phyloP scores from a whole-genome alignment of 768 basidiomycete genomes.

The Leccinum imitatum region DNA sequence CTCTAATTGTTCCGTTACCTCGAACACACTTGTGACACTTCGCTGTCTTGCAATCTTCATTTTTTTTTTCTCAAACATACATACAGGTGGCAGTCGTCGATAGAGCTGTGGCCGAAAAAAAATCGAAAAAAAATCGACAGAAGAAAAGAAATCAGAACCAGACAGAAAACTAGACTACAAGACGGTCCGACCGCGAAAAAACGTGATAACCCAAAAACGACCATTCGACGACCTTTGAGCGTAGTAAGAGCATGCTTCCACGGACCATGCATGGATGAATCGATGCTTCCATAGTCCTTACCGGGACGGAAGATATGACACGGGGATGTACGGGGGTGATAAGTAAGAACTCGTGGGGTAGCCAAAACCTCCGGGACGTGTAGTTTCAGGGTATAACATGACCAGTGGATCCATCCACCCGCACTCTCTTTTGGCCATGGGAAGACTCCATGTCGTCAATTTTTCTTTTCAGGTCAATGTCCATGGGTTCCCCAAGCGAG shows the following conservation, averaged over 20 bases:
- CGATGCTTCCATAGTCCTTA: constrained; percentile 30
- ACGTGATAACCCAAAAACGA: constrained; percentile 35
- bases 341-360: constrained; percentile 21
- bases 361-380: constrained; percentile 24
- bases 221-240: constrained; percentile 32
- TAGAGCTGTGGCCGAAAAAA: constrained; percentile 23
- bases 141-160: constrained; percentile 12
- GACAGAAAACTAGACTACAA: constrained; percentile 35
- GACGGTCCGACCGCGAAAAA: constrained; percentile 32
- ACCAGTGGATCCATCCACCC: constrained; percentile 53
- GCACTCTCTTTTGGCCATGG: constrained; percentile 70
- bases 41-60: constrained; percentile 13
- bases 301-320: constrained; percentile 26
- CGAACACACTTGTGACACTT: not conserved
- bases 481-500: constrained; percentile 44
- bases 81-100: constrained; percentile 28
- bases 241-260: constrained; percentile 29
- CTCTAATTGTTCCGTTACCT: not conserved
- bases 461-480: constrained; percentile 59
- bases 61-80: constrained; percentile 29
- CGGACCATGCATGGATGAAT: constrained; percentile 26
- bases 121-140: constrained; percentile 11
- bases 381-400: constrained; percentile 55
- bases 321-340: constrained; percentile 21
- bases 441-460: constrained; percentile 51